A percentile compares a stretch with the other conserved stretches of the same genome.
These are phyloP conservation scores for Pythium apleroticum DNA, from an alignment of 352 stramenopile genomes.

Conservation along the genomic window DNA sequence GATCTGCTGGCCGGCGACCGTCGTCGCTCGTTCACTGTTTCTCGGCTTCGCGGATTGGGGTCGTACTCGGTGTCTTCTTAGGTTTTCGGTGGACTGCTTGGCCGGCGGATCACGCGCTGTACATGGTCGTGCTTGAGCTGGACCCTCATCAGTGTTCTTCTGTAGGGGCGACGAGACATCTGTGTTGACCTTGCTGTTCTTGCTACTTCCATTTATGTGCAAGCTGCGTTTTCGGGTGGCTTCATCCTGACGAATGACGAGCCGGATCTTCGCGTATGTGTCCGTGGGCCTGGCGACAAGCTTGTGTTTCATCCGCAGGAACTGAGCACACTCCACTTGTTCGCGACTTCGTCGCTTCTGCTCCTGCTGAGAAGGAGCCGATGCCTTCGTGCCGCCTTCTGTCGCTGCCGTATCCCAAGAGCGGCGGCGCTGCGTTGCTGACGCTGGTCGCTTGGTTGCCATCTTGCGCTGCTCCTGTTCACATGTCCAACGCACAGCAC, in stretches of 20 bases:
- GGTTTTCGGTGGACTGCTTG: background rate
- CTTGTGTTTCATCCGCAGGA: conserved; percentile 39
- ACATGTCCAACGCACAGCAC: background rate
- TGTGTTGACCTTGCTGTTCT: background rate
- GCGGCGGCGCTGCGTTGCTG: background rate
- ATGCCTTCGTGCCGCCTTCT: background rate
- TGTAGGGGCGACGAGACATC: background rate
- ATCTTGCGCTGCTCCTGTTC: background rate
- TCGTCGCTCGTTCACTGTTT: background rate
- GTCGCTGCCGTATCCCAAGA: background rate
- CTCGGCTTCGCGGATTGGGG: conserved; percentile 51
- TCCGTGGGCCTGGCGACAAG: conserved; percentile 53
- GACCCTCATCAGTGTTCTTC: too few species aligned
- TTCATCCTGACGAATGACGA: conserved; percentile 41
- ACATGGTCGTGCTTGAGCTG: conserved; percentile 1
- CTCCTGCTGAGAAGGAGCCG: background rate
- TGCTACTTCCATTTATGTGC: conserved; percentile 40
- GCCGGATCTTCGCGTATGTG: conserved; percentile 43
- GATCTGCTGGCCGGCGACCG: conserved; percentile 26
- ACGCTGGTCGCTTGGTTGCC: background rate
- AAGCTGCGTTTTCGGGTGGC: conserved; percentile 36
- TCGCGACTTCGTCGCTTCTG: conserved; percentile 6
- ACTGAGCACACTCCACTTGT: conserved; percentile 32
- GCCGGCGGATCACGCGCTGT: background rate
- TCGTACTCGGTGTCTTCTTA: conserved; percentile 7